Conservation (phyloP, 2,329 filamentous ascomycete species). For the Scedosporium apiospermum region DNA sequence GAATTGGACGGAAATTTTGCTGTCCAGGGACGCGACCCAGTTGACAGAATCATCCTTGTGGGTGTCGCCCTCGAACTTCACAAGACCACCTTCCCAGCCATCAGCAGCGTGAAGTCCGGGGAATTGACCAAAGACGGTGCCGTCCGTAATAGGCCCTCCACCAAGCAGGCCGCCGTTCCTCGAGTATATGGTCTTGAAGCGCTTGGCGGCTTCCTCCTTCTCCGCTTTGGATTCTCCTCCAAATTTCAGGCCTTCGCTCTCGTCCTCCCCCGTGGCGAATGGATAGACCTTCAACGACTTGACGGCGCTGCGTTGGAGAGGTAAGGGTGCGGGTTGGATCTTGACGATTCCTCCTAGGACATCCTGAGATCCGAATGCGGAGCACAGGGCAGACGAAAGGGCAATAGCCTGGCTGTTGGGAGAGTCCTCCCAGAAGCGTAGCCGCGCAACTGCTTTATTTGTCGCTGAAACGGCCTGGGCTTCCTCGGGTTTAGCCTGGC, state of each 20-base stretch:
- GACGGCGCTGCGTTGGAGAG: conserved; percentile 56
- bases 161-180: conserved; percentile 16
- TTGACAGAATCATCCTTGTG: neutral
- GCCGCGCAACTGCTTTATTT: conserved; percentile 63
- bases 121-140: conserved; percentile 60
- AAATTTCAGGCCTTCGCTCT: conserved; percentile 64
- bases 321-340: conserved; percentile 70
- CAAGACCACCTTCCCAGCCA: conserved; percentile 74
- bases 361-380: conserved; percentile 58
- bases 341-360: conserved; percentile 82
- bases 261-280: conserved; percentile 50
- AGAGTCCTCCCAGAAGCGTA: conserved; percentile 75
- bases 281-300: conserved; percentile 69
- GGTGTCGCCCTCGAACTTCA: conserved; percentile 56
- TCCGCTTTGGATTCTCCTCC: conserved; percentile 80
- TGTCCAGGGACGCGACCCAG: conserved; percentile 74
- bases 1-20: conserved; percentile 64
- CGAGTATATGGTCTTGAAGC: conserved; percentile 63
- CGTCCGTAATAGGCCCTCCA: conserved; percentile 80
- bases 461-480: conserved; percentile 41
- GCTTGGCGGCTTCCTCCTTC: conserved; percentile 64
- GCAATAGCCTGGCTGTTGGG: conserved; percentile 73
- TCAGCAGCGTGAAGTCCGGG: conserved; percentile 43
- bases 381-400: conserved; percentile 68
- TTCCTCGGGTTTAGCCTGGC: conserved; percentile 59